Conservation (phyloP, 2,329 filamentous ascomycete genomes). For the Aspergillus awamori region DNA sequence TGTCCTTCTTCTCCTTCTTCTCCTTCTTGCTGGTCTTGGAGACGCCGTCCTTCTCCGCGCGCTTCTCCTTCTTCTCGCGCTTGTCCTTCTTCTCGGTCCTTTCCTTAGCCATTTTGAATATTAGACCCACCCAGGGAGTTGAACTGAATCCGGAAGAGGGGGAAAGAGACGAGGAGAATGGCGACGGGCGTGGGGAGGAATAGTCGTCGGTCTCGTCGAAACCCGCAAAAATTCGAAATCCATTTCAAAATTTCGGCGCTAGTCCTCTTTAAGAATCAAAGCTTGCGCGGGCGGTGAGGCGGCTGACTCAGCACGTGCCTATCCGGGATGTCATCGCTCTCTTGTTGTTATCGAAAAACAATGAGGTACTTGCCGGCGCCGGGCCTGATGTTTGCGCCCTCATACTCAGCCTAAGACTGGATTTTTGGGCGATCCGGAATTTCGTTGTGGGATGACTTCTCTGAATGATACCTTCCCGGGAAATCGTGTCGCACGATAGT, state of each 20-base stretch:
- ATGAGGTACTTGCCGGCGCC: constrained; percentile 12
- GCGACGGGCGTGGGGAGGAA: constrained; percentile 25
- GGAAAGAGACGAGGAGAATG: constrained; percentile 19
- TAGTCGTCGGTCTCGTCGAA: constrained; percentile 21
- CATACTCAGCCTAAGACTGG: not conserved
- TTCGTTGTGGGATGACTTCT: too few species aligned
- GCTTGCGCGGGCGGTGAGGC: constrained; percentile 23
- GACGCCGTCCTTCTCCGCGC: constrained; percentile 50
- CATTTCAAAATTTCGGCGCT: constrained; percentile 42
- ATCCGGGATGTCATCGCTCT: constrained; percentile 18
- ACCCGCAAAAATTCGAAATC: constrained; percentile 34
- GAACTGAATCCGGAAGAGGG: constrained; percentile 15
- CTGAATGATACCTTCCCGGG: not conserved
- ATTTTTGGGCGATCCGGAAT: not conserved
- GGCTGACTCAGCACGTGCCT: constrained; percentile 28
- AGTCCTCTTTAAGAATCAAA: constrained; percentile 29
- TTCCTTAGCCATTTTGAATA: constrained; percentile 49
- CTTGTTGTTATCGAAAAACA: constrained; percentile 21
- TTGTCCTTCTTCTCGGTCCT: constrained; percentile 52
- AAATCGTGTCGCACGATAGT: not conserved
- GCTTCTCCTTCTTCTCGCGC: constrained; percentile 49
- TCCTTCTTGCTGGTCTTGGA: constrained; percentile 51
- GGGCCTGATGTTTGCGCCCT: constrained; percentile 13
- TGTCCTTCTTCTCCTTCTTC: constrained; percentile 50
- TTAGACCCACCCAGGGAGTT: constrained; percentile 15